Evolutionary conservation across 2,329 filamentous ascomycete species (phyloP).

Genomic region (Exutisphaerella laricina): DNA sequence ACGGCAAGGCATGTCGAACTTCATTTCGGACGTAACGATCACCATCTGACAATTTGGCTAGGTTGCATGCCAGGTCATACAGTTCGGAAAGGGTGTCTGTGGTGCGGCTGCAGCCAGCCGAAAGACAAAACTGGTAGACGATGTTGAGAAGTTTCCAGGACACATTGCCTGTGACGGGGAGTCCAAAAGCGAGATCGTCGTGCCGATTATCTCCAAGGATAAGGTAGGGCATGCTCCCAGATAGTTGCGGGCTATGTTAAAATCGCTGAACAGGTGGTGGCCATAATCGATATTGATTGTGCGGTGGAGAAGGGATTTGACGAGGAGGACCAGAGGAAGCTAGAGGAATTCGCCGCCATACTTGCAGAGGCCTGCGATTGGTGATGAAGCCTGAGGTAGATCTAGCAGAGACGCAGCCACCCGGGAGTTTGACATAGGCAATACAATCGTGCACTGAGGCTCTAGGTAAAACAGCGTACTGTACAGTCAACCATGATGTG

Average conservation of each 20-base stretch:
- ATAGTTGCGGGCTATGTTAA: background rate
- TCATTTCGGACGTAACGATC: too few relatives aligned
- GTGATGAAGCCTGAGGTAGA: too few relatives aligned
- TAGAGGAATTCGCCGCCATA: conserved; percentile 62
- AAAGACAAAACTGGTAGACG: conserved; percentile 58
- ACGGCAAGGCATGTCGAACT: conserved; percentile 66
- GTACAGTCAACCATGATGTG: too few relatives aligned
- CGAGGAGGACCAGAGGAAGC: conserved; percentile 56
- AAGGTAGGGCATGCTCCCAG: conserved; percentile 37
- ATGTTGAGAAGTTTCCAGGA: conserved; percentile 70
- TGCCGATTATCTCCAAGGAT: conserved; percentile 57
- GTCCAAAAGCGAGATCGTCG: conserved; percentile 74
- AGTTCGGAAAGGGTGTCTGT: conserved; percentile 69
- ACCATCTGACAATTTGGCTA: too few relatives aligned
- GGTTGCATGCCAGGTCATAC: conserved; percentile 69
- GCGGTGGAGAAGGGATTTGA: conserved; percentile 62
- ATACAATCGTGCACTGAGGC: too few relatives aligned
- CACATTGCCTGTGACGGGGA: conserved; percentile 78
- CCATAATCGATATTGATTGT: conserved; percentile 77
- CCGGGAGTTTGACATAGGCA: too few relatives aligned
- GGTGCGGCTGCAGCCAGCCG: conserved; percentile 59
- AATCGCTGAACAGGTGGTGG: conserved; percentile 49
- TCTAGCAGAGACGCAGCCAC: too few relatives aligned
- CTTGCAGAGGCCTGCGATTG: conserved; percentile 61
- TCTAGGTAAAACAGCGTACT: too few relatives aligned